Evolutionary conservation across 257 asterid species (phyloP).

Genomic region (Solanum etuberosum): DNA sequence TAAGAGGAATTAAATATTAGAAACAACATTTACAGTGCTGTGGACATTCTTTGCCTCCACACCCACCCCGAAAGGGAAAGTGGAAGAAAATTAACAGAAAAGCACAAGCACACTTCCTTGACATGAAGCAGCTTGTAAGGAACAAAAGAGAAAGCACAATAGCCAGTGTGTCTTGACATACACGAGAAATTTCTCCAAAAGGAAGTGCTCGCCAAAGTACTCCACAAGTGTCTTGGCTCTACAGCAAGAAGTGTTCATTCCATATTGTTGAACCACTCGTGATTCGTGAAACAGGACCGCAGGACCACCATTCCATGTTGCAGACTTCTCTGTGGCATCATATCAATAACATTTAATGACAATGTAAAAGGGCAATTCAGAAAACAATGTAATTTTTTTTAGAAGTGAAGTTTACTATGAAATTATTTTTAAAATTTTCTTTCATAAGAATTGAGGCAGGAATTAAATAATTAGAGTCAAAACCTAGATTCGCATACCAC

Average conservation of each 20-base stretch:
- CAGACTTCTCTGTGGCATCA: not conserved
- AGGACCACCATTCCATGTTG: not conserved
- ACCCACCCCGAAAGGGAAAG: not conserved
- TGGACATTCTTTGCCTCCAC: not conserved
- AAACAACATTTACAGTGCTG: not conserved
- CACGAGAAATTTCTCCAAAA: constrained; percentile 37
- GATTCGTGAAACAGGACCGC: not conserved
- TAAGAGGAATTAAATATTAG: not conserved
- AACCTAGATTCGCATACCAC: not conserved
- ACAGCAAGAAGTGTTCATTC: constrained; percentile 42
- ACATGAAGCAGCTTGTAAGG: not conserved
- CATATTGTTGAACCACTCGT: not conserved
- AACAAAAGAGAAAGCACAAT: not conserved
- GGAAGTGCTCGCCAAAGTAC: constrained; percentile 54
- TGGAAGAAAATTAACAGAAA: not conserved
- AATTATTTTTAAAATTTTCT: not conserved
- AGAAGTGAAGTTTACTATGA: not conserved
- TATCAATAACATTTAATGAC: not conserved
- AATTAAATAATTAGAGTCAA: not conserved
- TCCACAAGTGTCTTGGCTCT: constrained; percentile 68
- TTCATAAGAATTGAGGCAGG: not conserved
- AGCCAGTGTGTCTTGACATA: constrained; percentile 22
- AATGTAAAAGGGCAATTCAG: not conserved
- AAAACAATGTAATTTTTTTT: not conserved
- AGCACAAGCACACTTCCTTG: not conserved